A percentile compares a stretch with the other conserved stretches of the same genome.
Evolutionary conservation across 192 early-diverging fungal species (phyloP).

Genomic region (Diversispora epigaea): DNA sequence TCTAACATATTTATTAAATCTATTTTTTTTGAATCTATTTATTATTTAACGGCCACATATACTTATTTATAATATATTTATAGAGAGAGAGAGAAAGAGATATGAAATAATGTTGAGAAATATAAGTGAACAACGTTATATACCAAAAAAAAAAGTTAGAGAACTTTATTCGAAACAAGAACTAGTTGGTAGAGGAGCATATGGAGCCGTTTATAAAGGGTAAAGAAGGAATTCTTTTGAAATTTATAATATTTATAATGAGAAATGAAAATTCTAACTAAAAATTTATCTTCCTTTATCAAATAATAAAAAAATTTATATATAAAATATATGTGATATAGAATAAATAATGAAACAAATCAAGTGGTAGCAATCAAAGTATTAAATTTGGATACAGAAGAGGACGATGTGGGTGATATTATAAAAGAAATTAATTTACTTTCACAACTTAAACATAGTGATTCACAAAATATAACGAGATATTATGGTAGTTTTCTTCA

Average conservation of each 20-base stretch:
- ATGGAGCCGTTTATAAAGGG: slow-evolving; percentile 74
- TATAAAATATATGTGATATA: slow-evolving; percentile 32
- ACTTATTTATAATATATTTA: too few relatives aligned
- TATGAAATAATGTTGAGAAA: background rate
- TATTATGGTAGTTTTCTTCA: slow-evolving; percentile 90
- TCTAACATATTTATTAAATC: too few relatives aligned
- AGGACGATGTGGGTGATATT: slow-evolving; percentile 95
- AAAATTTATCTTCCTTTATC: background rate
- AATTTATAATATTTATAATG: background rate
- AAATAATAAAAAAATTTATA: background rate
- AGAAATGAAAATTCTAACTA: background rate
- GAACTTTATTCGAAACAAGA: slow-evolving; percentile 57
- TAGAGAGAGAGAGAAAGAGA: too few relatives aligned
- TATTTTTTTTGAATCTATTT: too few relatives aligned
- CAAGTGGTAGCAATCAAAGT: slow-evolving; percentile 96
- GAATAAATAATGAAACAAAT: slow-evolving; percentile 70
- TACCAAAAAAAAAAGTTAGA: slow-evolving; percentile 34
- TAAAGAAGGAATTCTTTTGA: slow-evolving; percentile 25
- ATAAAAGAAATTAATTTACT: slow-evolving; percentile 91
- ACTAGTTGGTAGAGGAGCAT: slow-evolving; percentile 63
- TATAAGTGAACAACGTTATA: slow-evolving; percentile 4
- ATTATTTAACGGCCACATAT: too few relatives aligned
- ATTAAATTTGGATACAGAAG: slow-evolving; percentile 93
- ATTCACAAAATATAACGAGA: slow-evolving; percentile 87
- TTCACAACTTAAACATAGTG: slow-evolving; percentile 74